These are phyloP conservation scores for Plenodomus biglobosus DNA, from an alignment of 2,329 filamentous ascomycete genomes.

Conservation along the genomic window DNA sequence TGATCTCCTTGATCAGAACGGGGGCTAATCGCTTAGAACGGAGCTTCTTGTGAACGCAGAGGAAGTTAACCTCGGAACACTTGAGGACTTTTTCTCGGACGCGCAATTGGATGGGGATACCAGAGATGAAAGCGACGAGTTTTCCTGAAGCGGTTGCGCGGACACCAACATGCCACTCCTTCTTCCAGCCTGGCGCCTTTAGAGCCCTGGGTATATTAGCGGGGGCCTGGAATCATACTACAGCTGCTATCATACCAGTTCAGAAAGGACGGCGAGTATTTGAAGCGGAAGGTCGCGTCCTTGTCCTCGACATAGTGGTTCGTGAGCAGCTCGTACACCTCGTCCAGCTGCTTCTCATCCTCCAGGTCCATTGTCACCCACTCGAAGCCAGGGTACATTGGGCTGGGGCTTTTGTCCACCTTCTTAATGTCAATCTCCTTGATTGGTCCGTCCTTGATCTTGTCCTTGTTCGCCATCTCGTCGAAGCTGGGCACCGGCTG, in stretches of 20 bases:
- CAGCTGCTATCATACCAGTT: constrained; percentile 67
- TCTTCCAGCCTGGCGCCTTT: constrained; percentile 90
- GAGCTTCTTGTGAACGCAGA: constrained; percentile 97
- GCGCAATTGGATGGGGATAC: constrained; percentile 80
- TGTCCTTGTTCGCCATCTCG: constrained; percentile 47
- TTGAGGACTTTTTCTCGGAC: constrained; percentile 75
- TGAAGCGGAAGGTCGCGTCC: constrained; percentile 96
- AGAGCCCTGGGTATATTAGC: constrained; percentile 66
- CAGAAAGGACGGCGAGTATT: constrained; percentile 86
- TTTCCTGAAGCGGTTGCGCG: constrained; percentile 80
- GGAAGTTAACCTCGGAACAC: constrained; percentile 94
- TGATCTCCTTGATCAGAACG: constrained; percentile 97
- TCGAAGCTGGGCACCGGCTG: constrained; percentile 88
- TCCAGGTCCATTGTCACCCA: constrained; percentile 90
- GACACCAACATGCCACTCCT: constrained; percentile 93
- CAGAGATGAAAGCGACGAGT: constrained; percentile 93
- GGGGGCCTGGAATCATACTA: background rate
- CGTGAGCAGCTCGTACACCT: constrained; percentile 88
- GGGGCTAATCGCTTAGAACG: constrained; percentile 89
- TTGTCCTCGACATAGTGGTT: constrained; percentile 97
- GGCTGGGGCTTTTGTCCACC: constrained; percentile 74
- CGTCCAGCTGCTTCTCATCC: constrained; percentile 74
- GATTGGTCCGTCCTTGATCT: constrained; percentile 76
- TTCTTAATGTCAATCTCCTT: constrained; percentile 75
- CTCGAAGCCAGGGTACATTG: constrained; percentile 78